Evolutionary conservation across 441 rosid species (phyloP), one percentile per base, ranked within the genome.

Genomic region (Eutrema salsugineum): DNA sequence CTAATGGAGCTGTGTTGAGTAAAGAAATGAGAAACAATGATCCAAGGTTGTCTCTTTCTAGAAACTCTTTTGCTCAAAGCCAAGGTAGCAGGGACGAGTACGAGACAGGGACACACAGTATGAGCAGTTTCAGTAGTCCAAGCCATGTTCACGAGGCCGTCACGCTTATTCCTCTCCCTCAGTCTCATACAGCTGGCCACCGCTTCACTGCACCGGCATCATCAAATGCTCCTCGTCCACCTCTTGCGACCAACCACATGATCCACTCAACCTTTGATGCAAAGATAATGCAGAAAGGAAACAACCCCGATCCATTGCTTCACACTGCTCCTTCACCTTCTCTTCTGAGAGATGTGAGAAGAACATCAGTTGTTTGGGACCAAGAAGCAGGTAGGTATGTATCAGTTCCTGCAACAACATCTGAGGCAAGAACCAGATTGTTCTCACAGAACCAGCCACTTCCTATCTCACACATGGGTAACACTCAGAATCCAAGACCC

Each of bases 51-150:
- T 79, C 93, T 32, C 81, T 82, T 12, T 74, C 80, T 47, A 83
- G 81, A 72, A 84, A 88, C 83, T 86, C 97, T 62, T 79, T 83
- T 54, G 91, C 89, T 63, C 94, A 90, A 33, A 91, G 98, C 83
- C 97, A 90, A 83, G 92, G 96, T 51, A 90, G 97, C 80, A 86
- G 82, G 40, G 99, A 95, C 53, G 99, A 92, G 59, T 87, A 85
- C 49, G 97, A 94, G 78, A 84, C 89, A 8, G 93, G 96, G 33
- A 90, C 98, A 28, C 99, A 82, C 19, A 90, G 94, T 63, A 81
- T 83, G 66, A 95, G 98, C 73, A 95, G 97, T 87, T 80, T 89
- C 78, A 89, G 98, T 84, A 95, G 99, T 80, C 97, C 97, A 40
- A 88, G 90, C 80, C 91, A 87, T 71, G 78, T 81, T 58, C 97